Evolutionary conservation across 495 filamentous ascomycete species (phyloP), one percentile per base, ranked within the genome.

Genomic region (Filosporella fistucella): DNA sequence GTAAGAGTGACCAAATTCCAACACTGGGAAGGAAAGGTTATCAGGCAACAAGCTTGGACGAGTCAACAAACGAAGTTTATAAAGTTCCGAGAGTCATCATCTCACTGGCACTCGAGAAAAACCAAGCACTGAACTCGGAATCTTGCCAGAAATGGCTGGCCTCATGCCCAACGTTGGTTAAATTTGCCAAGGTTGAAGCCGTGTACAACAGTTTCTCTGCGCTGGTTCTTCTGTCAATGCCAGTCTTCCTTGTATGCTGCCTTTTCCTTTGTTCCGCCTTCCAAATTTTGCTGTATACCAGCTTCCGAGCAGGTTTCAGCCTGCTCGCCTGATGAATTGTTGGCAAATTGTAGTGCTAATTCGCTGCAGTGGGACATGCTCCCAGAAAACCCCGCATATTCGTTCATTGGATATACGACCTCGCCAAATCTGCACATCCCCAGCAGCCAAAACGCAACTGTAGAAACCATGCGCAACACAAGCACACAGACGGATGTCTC

Each of bases 171-270:
- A 20, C 33, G 6, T 22, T 47, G 8, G 22, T 37, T 21, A 47
- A 47, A 18, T 47, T 25, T 20, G 32, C 33, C 12, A 38, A 37
- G 16, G 20, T 47, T 17, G 44, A 47, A 16, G 32, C 32, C 1
- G 44, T 38, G 17, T 37, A 16, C 33, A 37, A 47, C 21, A 47
- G 44, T 20, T 37, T 37, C 21, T 47, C 44, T 9, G 38, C 41
- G 9, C 7, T 44, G 16, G 11, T 44, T 4, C 23, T 44, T 14
- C 13, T 44, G 4, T 44, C 41, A 17, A 20, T 44, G n/a, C 41
- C 41, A 44, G 26, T 44, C 2, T 30, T 44, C 10, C 14, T 44
- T 5, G 28, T 30, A 30, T 30, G n/a, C n/a, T 30, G n/a, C n/a
- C 28, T n/a, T 30, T 30, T 30, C 28, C 8, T 30, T 30, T 30